These are phyloP conservation scores for Colletotrichum australisinense DNA, from an alignment of 2,329 filamentous ascomycete species.

Conservation along the genomic window DNA sequence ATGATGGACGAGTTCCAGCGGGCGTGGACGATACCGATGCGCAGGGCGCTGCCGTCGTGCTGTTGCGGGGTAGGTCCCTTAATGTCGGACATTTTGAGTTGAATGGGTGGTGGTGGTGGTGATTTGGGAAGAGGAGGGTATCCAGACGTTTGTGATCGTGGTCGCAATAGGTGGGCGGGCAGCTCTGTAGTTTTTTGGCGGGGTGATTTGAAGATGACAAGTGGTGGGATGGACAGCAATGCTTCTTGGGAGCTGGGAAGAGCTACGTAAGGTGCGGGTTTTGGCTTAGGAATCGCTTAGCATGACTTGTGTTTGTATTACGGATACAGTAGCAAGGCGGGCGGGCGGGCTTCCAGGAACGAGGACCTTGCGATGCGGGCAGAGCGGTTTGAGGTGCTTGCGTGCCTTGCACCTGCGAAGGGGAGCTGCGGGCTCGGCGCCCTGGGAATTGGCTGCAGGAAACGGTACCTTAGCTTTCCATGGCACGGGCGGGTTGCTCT, in stretches of 20 bases:
- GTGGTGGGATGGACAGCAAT: not conserved
- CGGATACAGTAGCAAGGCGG: not conserved
- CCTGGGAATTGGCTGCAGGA: conserved; percentile 17
- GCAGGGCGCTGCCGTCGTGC: conserved; percentile 78
- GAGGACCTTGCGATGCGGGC: conserved; percentile 34
- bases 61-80: conserved; percentile 69
- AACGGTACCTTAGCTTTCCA: not conserved
- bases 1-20: conserved; percentile 95
- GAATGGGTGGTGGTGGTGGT: not conserved
- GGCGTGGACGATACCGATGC: conserved; percentile 95
- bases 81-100: conserved; percentile 59
- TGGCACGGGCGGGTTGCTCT: not conserved
- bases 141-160: not conserved
- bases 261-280: not conserved
- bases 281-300: conserved; percentile 11
- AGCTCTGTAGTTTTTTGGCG: not conserved
- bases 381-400: conserved; percentile 20
- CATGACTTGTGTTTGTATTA: not conserved
- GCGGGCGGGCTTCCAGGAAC: conserved; percentile 19
- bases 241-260: not conserved
- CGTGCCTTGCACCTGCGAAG: conserved; percentile 19
- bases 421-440: conserved; percentile 16
- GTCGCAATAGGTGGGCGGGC: not conserved
- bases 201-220: not conserved
- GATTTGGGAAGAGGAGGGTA: not conserved